phyloP scores from a whole-genome alignment of 345 rosid species.

The Excoecaria agallocha region DNA sequence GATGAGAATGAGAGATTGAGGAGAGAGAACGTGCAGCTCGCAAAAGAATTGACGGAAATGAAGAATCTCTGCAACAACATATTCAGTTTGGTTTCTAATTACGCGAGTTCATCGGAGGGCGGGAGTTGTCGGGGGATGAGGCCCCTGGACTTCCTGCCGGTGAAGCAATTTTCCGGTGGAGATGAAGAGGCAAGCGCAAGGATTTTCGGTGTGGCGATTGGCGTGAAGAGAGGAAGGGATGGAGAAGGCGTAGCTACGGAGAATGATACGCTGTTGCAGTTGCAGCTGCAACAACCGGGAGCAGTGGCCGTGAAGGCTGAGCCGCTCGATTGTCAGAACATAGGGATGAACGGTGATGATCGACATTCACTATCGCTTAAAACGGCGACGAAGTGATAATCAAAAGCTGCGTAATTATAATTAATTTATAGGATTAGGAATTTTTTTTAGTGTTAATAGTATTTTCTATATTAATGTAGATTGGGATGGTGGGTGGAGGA shows the following conservation, averaged over 20 bases:
- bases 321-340: constrained; percentile 8
- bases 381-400: neutral
- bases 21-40: constrained; percentile 35
- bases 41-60: constrained; percentile 34
- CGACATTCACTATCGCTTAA: neutral
- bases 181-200: constrained; percentile 14
- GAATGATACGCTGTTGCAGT: neutral
- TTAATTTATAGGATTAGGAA: neutral
- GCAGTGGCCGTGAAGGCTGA: constrained; percentile 7
- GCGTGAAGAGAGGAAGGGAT: constrained; percentile 21
- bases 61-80: constrained; percentile 36
- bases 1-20: constrained; percentile 44
- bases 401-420: neutral
- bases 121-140: neutral
- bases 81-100: constrained; percentile 29
- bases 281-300: constrained; percentile 8
- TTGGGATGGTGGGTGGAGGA: neutral
- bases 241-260: neutral
- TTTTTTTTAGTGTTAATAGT: neutral
- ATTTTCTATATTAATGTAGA: neutral
- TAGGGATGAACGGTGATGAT: neutral
- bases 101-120: neutral
- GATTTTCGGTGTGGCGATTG: constrained; percentile 25
- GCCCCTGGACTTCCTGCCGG: constrained; percentile 15
- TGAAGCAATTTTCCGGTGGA: neutral